A percentile compares a stretch with the other conserved stretches of the same genome.
These are phyloP conservation scores for Rhododendron vialii DNA, from an alignment of 148 eudicot species.

Conservation along the genomic window DNA sequence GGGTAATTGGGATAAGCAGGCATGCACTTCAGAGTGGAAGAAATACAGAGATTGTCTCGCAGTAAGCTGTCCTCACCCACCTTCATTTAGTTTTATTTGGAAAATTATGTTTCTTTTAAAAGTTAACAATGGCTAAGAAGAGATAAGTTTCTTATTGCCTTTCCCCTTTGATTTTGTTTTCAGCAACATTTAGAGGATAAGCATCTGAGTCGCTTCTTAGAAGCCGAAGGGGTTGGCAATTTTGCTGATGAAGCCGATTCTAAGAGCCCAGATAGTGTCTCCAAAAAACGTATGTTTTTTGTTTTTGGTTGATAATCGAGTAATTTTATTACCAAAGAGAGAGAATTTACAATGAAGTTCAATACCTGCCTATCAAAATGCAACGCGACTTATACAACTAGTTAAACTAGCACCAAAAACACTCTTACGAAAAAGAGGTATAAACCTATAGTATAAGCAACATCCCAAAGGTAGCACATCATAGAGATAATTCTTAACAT, in stretches of 20 bases:
- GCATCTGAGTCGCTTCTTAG: conserved; percentile 75
- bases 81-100: background rate
- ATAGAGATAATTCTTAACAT: background rate
- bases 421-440: background rate
- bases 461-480: background rate
- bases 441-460: background rate
- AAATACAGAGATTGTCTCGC: conserved; percentile 86
- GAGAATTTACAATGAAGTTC: background rate
- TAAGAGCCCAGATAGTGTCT: conserved; percentile 25
- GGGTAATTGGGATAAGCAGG: conserved; percentile 91
- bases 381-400: background rate
- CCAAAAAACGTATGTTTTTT: conserved; percentile 26
- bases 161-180: conserved; percentile 6
- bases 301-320: background rate
- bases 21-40: conserved; percentile 77
- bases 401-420: background rate
- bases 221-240: conserved; percentile 53
- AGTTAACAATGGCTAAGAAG: background rate
- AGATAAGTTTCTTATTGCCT: background rate
- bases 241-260: conserved; percentile 29
- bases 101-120: background rate
- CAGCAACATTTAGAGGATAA: conserved; percentile 94
- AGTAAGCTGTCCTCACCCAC: conserved; percentile 24
- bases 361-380: background rate
- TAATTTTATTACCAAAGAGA: background rate